These are phyloP conservation scores for Fusarium pilosicola DNA, from an alignment of 2,329 filamentous ascomycete species.

Conservation along the genomic window DNA sequence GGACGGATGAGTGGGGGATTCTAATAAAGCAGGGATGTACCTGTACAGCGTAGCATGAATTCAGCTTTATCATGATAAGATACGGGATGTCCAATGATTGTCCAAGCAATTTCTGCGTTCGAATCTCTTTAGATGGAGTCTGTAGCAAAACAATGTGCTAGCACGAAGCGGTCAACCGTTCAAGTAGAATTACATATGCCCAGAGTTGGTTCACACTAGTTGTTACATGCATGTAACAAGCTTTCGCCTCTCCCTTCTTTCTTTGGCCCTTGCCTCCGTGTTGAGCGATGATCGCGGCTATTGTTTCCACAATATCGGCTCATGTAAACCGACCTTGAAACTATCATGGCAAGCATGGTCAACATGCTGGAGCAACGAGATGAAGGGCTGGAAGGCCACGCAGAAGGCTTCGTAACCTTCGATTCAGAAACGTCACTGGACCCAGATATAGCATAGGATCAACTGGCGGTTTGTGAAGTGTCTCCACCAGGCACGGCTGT, in stretches of 20 bases:
- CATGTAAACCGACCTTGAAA: conserved; percentile 31
- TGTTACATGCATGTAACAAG: conserved; percentile 17
- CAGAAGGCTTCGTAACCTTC: conserved; percentile 40
- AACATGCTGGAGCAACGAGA: conserved; percentile 18
- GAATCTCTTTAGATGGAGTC: conserved; percentile 2
- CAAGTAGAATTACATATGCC: neutral
- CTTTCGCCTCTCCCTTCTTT: conserved; percentile 30
- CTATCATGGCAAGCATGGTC: conserved; percentile 16
- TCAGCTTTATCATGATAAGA: conserved; percentile 20
- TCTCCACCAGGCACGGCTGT: conserved; percentile 26
- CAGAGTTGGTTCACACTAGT: neutral
- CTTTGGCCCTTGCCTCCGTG: conserved; percentile 28
- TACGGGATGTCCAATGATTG: conserved; percentile 9
- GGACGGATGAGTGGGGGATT: conserved; percentile 29
- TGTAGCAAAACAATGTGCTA: neutral
- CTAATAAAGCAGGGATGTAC: neutral
- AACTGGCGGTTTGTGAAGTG: conserved; percentile 29
- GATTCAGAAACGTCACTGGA: conserved; percentile 30
- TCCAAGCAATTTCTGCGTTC: conserved; percentile 12
- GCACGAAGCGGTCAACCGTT: conserved; percentile 2
- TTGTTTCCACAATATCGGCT: conserved; percentile 32
- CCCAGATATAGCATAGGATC: conserved; percentile 34
- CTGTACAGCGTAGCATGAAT: conserved; percentile 19
- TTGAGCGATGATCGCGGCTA: conserved; percentile 25
- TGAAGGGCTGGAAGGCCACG: conserved; percentile 17